A percentile compares a stretch with the other conserved stretches of the same genome.
phyloP scores from a whole-genome alignment of 495 filamentous ascomycete genomes.

The Haplographium delicatum region DNA sequence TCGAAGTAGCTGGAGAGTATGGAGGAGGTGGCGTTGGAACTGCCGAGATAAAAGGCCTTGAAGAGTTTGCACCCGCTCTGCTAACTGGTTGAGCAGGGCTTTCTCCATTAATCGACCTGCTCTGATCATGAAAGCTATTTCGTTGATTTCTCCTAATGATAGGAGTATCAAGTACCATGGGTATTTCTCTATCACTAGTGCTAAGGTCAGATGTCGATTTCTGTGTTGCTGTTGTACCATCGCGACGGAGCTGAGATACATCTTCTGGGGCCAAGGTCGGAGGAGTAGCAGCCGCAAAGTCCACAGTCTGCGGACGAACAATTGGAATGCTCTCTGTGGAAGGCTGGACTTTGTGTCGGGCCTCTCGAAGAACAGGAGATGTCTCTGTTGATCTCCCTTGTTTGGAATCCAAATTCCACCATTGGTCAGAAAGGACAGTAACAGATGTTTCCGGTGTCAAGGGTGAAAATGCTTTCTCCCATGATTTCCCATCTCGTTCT shows the following conservation, averaged over 20 bases:
- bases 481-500: constrained; percentile 22
- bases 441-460: constrained; percentile 23
- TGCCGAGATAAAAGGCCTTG: not conserved
- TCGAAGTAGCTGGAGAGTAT: constrained; percentile 26
- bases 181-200: constrained; percentile 17
- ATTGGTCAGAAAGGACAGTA: constrained; percentile 18
- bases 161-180: constrained; percentile 15
- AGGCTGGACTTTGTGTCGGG: constrained; percentile 19
- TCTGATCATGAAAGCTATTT: too few relatives aligned
- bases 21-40: constrained; percentile 21
- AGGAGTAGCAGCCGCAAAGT: not conserved
- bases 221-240: constrained; percentile 3
- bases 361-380: constrained; percentile 14
- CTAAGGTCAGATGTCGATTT: constrained; percentile 4
- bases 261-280: constrained; percentile 1
- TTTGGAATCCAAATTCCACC: constrained; percentile 21
- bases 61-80: not conserved
- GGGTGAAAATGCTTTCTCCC: constrained; percentile 38
- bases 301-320: constrained; percentile 10
- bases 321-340: constrained; percentile 20
- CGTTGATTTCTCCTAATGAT: constrained; percentile 18
- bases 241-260: not conserved
- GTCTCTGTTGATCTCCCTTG: not conserved
- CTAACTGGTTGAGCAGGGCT: constrained; percentile 11
- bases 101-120: too few relatives aligned